Conservation (phyloP, 1,139 yeast genomes). For the Kodamaea anthophila region DNA sequence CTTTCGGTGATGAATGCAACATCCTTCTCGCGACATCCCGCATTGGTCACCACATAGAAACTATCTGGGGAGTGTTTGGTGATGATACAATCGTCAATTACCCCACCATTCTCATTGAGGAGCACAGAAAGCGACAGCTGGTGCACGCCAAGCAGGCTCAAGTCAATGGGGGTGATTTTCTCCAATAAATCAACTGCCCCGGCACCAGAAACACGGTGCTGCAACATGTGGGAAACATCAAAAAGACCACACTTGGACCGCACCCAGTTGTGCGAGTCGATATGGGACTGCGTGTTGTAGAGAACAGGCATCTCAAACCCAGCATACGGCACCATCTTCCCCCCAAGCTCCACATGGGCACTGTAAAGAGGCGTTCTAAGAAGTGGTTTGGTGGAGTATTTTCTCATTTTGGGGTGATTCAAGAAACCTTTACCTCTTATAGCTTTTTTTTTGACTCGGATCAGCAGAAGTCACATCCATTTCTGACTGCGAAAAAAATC, state of each 20-base stretch:
- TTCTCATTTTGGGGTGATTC: too few relatives aligned
- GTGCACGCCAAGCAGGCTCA: slow-evolving; percentile 47
- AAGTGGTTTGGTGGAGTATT: slow-evolving; percentile 17
- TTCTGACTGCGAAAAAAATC: neutral
- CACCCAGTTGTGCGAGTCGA: slow-evolving; percentile 94
- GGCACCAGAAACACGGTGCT: slow-evolving; percentile 69
- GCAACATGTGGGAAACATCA: slow-evolving; percentile 97
- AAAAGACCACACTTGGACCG: slow-evolving; percentile 82
- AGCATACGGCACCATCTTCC: slow-evolving; percentile 92
- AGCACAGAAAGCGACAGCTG: slow-evolving; percentile 73
- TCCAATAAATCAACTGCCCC: slow-evolving; percentile 67
- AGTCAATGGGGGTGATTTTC: slow-evolving; percentile 80
- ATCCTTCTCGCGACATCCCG: slow-evolving; percentile 88
- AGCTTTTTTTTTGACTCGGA: neutral
- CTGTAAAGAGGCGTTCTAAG: slow-evolving; percentile 76
- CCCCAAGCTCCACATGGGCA: slow-evolving; percentile 72
- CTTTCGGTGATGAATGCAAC: slow-evolving; percentile 54
- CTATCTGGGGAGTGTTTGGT: slow-evolving; percentile 76
- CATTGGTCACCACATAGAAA: slow-evolving; percentile 92
- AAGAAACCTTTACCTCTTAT: too few relatives aligned
- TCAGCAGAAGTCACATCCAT: slow-evolving; percentile 1
- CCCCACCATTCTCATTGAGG: slow-evolving; percentile 69
- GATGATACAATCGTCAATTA: slow-evolving; percentile 88
- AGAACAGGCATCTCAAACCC: slow-evolving; percentile 93
- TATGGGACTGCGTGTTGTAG: slow-evolving; percentile 75